Evolutionary conservation across 495 filamentous ascomycete species (phyloP), one percentile per base, ranked within the genome.

Genomic region (Penicillium nucicola): DNA sequence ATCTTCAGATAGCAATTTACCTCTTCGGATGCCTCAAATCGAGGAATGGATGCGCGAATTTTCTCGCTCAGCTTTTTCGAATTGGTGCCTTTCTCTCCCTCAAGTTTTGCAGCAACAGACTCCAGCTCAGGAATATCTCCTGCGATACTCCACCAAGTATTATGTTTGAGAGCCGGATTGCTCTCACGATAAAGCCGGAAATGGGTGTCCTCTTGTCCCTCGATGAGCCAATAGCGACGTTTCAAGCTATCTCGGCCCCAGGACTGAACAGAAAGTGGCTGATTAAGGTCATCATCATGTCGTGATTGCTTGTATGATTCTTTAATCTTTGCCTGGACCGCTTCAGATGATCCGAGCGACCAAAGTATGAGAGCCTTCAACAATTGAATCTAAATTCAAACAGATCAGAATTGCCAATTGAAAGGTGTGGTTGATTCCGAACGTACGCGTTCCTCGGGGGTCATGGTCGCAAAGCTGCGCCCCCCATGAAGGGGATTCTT

Each of bases 111-210:
- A 12, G 84, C 84, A 15, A 97, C 73, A 5, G 61, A 70, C 56
- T 83, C 84, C 40, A 97, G 77, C 60, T 97, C 93, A 13, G 95
- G 90, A 41, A 97, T 95, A 37, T 68, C 85, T 2, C 93, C 91
- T 4, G 95, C 93, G 19, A 97, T 80, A 67, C 83, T 96, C 81
- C 88, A 90, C 95, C 95, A 98, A 15, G 84, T 88, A 52, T 85
- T 80, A 46, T 86, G 80, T 52, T 89, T 84, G 33, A 86, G 74
- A 1, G 81, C 81, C 5, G 90, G 87, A 56, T 93, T 95, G 67
- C 89, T 92, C 69, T 98, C 93, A 33, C 95, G 78, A 65, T 97
- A 98, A n/a, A 98, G 79, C 35, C 93, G 79, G 64, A 97, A 97
- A 43, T 85, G 75, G 5, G 93, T 97, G 66, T 98, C 95, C 62